These are phyloP conservation scores for Phytophthora ohioensis DNA, from an alignment of 352 stramenopile species.

Conservation along the genomic window DNA sequence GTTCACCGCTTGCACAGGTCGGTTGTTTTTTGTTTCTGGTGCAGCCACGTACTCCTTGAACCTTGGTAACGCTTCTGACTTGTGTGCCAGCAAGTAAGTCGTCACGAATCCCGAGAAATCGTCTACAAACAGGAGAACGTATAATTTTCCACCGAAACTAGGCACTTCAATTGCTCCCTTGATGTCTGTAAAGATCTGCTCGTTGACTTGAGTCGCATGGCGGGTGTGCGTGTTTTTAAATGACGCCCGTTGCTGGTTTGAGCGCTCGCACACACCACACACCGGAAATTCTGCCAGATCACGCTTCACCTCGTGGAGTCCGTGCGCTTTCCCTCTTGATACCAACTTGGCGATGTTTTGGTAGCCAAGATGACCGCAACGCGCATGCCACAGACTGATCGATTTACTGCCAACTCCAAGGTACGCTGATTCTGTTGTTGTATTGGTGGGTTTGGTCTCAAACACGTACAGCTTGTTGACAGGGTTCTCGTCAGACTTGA, in stretches of 20 bases:
- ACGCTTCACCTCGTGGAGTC: not conserved
- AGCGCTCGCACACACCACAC: slow-evolving; percentile 10
- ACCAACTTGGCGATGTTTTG: slow-evolving; percentile 15
- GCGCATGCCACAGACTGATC: slow-evolving; percentile 9
- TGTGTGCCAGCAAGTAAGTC: slow-evolving; percentile 1
- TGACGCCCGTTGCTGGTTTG: slow-evolving; percentile 10
- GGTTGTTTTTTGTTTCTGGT: slow-evolving; percentile 14
- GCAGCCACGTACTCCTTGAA: slow-evolving; percentile 15
- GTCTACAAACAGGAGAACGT: slow-evolving; percentile 22
- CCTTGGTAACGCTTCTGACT: slow-evolving; percentile 3
- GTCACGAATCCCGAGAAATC: slow-evolving; percentile 11
- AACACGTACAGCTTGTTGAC: slow-evolving; percentile 17
- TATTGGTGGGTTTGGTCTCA: slow-evolving; percentile 6
- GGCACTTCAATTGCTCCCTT: slow-evolving; percentile 23
- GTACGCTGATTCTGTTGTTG: slow-evolving; percentile 5
- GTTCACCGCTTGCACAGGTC: not conserved
- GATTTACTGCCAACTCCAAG: slow-evolving; percentile 5
- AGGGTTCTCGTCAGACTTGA: slow-evolving; percentile 9
- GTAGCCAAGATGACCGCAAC: slow-evolving; percentile 12
- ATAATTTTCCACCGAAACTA: not conserved
- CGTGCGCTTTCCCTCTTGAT: slow-evolving; percentile 1
- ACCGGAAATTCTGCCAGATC: slow-evolving; percentile 5
- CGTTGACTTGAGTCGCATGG: slow-evolving; percentile 15
- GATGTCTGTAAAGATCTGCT: slow-evolving; percentile 19
- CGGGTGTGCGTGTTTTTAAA: slow-evolving; percentile 8